A percentile compares a stretch with the other conserved stretches of the same genome.
These are phyloP conservation scores for Boletellus deceptivus DNA, from an alignment of 1,284 basidiomycete species.

Conservation along the genomic window DNA sequence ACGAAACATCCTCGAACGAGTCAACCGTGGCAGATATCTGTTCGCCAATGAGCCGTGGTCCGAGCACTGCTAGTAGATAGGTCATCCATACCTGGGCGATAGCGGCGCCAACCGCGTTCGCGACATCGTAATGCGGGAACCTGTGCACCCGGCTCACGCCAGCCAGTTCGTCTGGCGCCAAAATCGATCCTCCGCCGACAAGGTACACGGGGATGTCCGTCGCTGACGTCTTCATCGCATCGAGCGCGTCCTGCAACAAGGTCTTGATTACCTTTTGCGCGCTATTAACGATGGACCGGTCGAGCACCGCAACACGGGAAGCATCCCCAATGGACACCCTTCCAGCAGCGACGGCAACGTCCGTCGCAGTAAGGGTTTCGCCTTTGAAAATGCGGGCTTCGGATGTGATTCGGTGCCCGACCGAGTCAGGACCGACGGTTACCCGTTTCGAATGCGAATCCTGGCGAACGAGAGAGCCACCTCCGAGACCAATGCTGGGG, in stretches of 20 bases:
- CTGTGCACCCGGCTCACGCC: constrained; percentile 52
- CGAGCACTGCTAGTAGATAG: not conserved
- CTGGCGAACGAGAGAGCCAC: constrained; percentile 48
- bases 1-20: constrained; percentile 42
- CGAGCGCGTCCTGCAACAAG: constrained; percentile 48
- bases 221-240: constrained; percentile 58
- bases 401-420: constrained; percentile 50
- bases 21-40: constrained; percentile 42
- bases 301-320: constrained; percentile 32
- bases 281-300: constrained; percentile 27
- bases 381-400: constrained; percentile 55
- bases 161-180: constrained; percentile 45
- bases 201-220: constrained; percentile 48
- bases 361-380: constrained; percentile 50
- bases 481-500: constrained; percentile 50
- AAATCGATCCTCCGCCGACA: constrained; percentile 54
- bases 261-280: constrained; percentile 44
- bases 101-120: constrained; percentile 60
- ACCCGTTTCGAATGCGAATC: constrained; percentile 33
- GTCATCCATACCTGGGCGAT: constrained; percentile 35
- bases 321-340: constrained; percentile 40
- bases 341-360: constrained; percentile 50
- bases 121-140: constrained; percentile 52
- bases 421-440: constrained; percentile 58
- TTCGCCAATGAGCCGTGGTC: constrained; percentile 6